phyloP scores from a whole-genome alignment of 2,329 filamentous ascomycete genomes.

The Penicillium sp. region DNA sequence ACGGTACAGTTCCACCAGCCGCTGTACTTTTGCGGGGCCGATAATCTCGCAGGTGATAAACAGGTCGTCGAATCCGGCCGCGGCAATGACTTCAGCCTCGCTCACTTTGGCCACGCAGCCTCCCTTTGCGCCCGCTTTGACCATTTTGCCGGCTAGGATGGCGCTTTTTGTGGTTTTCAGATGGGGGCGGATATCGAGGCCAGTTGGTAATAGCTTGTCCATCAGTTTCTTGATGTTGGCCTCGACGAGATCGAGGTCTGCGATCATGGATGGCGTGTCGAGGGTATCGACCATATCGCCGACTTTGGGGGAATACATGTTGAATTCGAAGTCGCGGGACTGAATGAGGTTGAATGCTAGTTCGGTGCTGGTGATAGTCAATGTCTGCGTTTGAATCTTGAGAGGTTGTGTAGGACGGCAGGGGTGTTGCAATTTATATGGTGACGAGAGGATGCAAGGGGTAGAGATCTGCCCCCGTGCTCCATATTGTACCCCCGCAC shows the following conservation, averaged over 20 bases:
- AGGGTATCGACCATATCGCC: conserved; percentile 46
- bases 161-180: conserved; percentile 55
- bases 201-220: conserved; percentile 46
- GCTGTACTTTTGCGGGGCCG: conserved; percentile 46
- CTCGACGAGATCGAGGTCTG: conserved; percentile 54
- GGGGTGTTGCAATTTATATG: not conserved
- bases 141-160: conserved; percentile 46
- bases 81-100: conserved; percentile 47
- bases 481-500: not conserved
- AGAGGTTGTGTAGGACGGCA: not conserved
- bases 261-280: conserved; percentile 58
- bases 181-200: conserved; percentile 49
- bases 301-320: conserved; percentile 43
- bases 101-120: conserved; percentile 54
- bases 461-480: not conserved
- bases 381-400: not conserved
- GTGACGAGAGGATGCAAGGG: not conserved
- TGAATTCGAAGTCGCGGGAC: not conserved
- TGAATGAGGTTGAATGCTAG: not conserved
- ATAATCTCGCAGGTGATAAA: conserved; percentile 54
- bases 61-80: conserved; percentile 49
- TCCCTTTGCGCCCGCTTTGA: conserved; percentile 49
- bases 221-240: conserved; percentile 51
- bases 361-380: not conserved
- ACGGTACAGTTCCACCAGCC: conserved; percentile 48